Percentiles rank a stretch among this genome's conserved stretches.
Evolutionary conservation across 176 grass and related monocot genomes (phyloP).

Genomic region (Aegilops tauschii): DNA sequence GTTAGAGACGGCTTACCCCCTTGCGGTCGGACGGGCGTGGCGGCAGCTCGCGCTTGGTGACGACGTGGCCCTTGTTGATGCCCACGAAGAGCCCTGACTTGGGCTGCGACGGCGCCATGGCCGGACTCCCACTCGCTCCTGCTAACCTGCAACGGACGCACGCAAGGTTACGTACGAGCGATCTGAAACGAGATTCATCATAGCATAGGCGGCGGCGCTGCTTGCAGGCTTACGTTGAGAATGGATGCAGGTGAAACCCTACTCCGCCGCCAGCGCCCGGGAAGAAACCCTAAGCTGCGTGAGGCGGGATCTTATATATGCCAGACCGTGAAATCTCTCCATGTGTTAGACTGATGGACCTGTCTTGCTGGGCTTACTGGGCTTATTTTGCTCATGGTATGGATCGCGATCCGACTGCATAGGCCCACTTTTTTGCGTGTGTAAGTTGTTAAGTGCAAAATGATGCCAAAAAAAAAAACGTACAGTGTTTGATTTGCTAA

Average conservation of each 20-base stretch:
- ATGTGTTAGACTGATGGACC: background rate
- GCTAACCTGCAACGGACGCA: background rate
- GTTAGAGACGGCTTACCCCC: conserved; percentile 29
- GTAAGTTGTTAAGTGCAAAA: background rate
- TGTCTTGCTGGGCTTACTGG: background rate
- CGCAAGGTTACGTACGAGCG: background rate
- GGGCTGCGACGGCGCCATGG: conserved; percentile 56
- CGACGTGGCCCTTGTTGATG: conserved; percentile 61
- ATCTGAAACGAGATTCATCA: background rate
- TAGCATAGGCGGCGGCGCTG: background rate
- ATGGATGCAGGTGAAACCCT: background rate
- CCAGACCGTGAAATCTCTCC: background rate
- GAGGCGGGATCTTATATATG: background rate
- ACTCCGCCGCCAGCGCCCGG: background rate
- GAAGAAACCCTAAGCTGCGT: background rate
- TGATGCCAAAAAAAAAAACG: background rate
- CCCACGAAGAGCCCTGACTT: conserved; percentile 67
- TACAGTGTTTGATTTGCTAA: background rate
- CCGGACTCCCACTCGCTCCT: background rate
- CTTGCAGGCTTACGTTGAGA: background rate
- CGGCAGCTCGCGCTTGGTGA: conserved; percentile 64
- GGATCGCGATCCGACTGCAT: background rate
- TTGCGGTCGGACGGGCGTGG: conserved; percentile 57
- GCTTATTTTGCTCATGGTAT: background rate
- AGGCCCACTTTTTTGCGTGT: background rate